A percentile compares a stretch with the other conserved stretches of the same genome.
phyloP scores from a whole-genome alignment of 2,329 filamentous ascomycete species.

The Diaporthe eres region DNA sequence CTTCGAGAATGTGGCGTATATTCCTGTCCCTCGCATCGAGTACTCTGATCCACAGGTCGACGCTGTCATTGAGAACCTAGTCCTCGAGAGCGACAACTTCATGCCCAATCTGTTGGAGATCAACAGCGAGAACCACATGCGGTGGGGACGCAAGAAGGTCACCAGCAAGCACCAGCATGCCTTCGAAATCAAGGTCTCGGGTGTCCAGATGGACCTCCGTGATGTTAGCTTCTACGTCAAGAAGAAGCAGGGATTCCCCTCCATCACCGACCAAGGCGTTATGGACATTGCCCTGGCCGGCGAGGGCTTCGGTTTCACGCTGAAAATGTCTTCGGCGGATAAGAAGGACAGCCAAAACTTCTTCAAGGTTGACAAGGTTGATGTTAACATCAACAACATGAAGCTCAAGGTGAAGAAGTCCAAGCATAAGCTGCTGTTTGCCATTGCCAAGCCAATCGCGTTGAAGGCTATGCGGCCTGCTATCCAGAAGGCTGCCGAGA shows the following conservation, averaged over 20 bases:
- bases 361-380: conserved; percentile 93
- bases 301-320: conserved; percentile 90
- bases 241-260: conserved; percentile 93
- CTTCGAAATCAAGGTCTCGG: conserved; percentile 86
- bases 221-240: conserved; percentile 97
- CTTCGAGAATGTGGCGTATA: conserved; percentile 89
- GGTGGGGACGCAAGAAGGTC: conserved; percentile 92
- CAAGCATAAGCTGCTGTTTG: conserved; percentile 92
- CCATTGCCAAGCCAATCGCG: conserved; percentile 87
- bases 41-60: conserved; percentile 88
- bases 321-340: conserved; percentile 87
- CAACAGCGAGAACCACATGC: conserved; percentile 92
- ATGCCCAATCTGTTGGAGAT: conserved; percentile 94
- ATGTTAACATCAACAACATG: conserved; percentile 85
- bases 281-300: conserved; percentile 91
- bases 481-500: conserved; percentile 89
- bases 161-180: conserved; percentile 85
- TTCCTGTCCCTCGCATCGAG: conserved; percentile 95
- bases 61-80: conserved; percentile 91
- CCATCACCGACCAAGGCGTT: conserved; percentile 88
- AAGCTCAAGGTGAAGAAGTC: conserved; percentile 94
- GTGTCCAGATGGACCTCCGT: conserved; percentile 91
- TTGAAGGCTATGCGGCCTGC: conserved; percentile 87
- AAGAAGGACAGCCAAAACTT: conserved; percentile 83
- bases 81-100: conserved; percentile 96